Percentiles rank a stretch among this genome's conserved stretches.
phyloP scores from a whole-genome alignment of 805 yeast genomes.

The Teunomyces barrocoloradensis region DNA sequence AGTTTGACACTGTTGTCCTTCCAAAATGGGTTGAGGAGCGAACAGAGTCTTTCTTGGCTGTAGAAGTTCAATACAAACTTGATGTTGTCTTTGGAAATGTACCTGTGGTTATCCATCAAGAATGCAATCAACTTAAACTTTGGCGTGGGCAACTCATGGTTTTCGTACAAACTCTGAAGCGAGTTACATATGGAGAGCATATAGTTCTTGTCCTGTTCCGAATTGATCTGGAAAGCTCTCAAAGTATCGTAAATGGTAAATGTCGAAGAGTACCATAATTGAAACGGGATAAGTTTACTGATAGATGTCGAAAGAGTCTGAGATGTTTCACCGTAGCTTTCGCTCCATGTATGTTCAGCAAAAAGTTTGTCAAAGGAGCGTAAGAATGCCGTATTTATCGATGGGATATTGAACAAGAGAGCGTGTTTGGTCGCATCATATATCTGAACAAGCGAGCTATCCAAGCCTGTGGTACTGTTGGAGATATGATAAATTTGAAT shows the following conservation, averaged over 20 bases:
- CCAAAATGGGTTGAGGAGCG: constrained; percentile 54
- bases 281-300: constrained; percentile 26
- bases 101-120: constrained; percentile 35
- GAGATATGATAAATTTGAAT: constrained; percentile 24
- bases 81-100: constrained; percentile 37
- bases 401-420: constrained; percentile 32
- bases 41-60: constrained; percentile 49
- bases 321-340: constrained; percentile 8
- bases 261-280: constrained; percentile 39
- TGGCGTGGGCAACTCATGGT: constrained; percentile 41
- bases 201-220: constrained; percentile 28
- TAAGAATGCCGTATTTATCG: constrained; percentile 41
- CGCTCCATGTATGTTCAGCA: constrained; percentile 21
- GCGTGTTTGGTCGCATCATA: constrained; percentile 32
- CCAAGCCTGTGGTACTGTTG: constrained; percentile 20
- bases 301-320: constrained; percentile 1
- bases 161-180: constrained; percentile 28
- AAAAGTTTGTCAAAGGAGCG: constrained; percentile 40
- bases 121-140: constrained; percentile 41
- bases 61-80: constrained; percentile 47
- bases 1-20: constrained; percentile 42
- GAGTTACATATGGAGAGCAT: constrained; percentile 36
- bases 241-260: constrained; percentile 41
- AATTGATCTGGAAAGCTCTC: constrained; percentile 18
- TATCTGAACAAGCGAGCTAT: constrained; percentile 25